phyloP scores from a whole-genome alignment of 805 yeast species.

The Debaryomyces castellii region DNA sequence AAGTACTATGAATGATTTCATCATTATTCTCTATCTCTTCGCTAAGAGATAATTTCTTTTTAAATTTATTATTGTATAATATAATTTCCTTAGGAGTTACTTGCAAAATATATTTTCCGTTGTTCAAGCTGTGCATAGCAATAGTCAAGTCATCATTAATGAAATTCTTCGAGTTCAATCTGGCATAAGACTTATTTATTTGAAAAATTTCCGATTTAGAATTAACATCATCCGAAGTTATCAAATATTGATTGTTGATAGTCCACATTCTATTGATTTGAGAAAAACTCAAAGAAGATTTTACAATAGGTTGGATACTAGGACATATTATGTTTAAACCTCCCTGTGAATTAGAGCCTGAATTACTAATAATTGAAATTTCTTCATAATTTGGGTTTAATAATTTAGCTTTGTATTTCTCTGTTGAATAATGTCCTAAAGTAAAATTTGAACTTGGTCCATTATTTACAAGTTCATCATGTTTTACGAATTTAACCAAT shows the following conservation, averaged over 20 bases:
- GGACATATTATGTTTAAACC: slow-evolving; percentile 64
- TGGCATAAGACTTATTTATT: slow-evolving; percentile 59
- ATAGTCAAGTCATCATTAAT: slow-evolving; percentile 63
- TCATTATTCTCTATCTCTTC: slow-evolving; percentile 36
- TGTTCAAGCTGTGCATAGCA: slow-evolving; percentile 59
- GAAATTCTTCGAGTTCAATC: slow-evolving; percentile 61
- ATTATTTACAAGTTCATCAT: slow-evolving; percentile 57
- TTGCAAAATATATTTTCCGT: slow-evolving; percentile 65
- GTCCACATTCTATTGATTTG: slow-evolving; percentile 79
- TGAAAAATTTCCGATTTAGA: slow-evolving; percentile 68
- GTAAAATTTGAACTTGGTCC: slow-evolving; percentile 77
- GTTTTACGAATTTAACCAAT: slow-evolving; percentile 35
- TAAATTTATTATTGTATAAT: slow-evolving; percentile 60
- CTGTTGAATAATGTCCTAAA: slow-evolving; percentile 58
- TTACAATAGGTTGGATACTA: slow-evolving; percentile 64
- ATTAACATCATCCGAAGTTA: slow-evolving; percentile 68
- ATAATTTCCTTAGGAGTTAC: slow-evolving; percentile 66
- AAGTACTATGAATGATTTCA: slow-evolving; percentile 63
- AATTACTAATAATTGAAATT: slow-evolving; percentile 64
- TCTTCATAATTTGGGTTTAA: slow-evolving; percentile 69
- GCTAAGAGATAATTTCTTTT: slow-evolving; percentile 48
- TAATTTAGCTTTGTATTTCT: slow-evolving; percentile 56
- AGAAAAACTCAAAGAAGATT: slow-evolving; percentile 68
- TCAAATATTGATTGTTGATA: slow-evolving; percentile 56
- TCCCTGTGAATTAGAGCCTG: slow-evolving; percentile 60